phyloP scores from a whole-genome alignment of 164 flowering plant species.

The Tinospora cordifolia region DNA sequence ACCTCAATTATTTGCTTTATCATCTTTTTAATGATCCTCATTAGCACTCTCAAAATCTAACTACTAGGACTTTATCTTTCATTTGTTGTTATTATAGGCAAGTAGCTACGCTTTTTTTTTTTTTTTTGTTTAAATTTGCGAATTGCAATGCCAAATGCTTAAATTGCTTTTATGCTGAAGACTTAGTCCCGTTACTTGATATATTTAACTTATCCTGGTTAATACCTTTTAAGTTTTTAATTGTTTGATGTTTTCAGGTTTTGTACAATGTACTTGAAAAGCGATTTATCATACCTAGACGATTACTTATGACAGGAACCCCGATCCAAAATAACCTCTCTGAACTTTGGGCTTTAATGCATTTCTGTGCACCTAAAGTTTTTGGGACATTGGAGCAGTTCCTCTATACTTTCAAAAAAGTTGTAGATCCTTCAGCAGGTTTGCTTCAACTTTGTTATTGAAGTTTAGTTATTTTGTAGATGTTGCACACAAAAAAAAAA shows the following conservation, averaged over 20 bases:
- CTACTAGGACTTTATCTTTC: background rate
- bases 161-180: background rate
- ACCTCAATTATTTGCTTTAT: constrained; percentile 3
- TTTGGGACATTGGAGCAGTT: constrained; percentile 79
- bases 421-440: constrained; percentile 53
- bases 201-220: background rate
- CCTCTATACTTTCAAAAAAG: constrained; percentile 57
- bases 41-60: background rate
- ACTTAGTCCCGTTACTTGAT: background rate
- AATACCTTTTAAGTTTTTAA: background rate
- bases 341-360: constrained; percentile 95
- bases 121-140: too few species aligned
- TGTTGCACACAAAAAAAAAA: background rate
- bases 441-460: constrained; percentile 7
- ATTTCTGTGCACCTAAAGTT: constrained; percentile 84
- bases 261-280: constrained; percentile 64
- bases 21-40: background rate
- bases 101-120: background rate
- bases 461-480: background rate
- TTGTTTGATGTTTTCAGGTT: constrained; percentile 42
- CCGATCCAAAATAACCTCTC: constrained; percentile 93
- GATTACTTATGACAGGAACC: constrained; percentile 87
- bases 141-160: too few species aligned
- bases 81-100: background rate
- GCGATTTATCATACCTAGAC: constrained; percentile 69